Evolutionary conservation across 805 yeast genomes (phyloP), one percentile per base, ranked within the genome.

Genomic region (Wickerhamiella occidentalis): DNA sequence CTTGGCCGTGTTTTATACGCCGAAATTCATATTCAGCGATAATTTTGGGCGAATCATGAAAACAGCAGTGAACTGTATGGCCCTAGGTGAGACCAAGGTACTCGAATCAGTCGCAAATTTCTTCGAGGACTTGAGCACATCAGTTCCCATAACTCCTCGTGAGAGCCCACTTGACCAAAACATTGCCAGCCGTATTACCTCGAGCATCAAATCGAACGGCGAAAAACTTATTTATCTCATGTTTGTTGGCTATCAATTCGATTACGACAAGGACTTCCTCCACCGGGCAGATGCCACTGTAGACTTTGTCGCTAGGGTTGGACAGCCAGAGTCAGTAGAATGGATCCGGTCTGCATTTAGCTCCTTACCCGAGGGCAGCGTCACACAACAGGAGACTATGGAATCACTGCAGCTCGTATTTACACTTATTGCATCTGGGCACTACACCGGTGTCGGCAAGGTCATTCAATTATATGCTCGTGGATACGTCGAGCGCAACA

Each of bases 361-460:
- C 23, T 63, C 71, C 15, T 71, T 90, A 42, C 88, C 92, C 2
- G 72, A 70, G 3, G 73, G 73, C n/a, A 56, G 76, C 18, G 83
- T 85, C 11, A 77, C 80, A 50, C 72, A 68, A 4, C 79, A 77
- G 54, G 96, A 90, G 64, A 72, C 80, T 54, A 65, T 71, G 40
- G 83, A 82, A 60, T 69, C 87, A 53, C 58, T 80, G 29, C 52
- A 54, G 18, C 55, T 56, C 15, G 53, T 62, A 11, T 49, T 57
- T 25, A 50, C 56, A 8, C 55, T 58, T 13, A 38, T 63, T 45
- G 73, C 71, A 33, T 77, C 80, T 21, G 80, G 77, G 58, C 88
- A 86, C 64, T 79, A 72, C 63, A 75, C 90, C 62, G 75, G 85
- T 55, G 78, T 85, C 22, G 75, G 95, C 58, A 69, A 78, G 2